Evolutionary conservation across 495 filamentous ascomycete species (phyloP), one percentile per base, ranked within the genome.

Genomic region (Gamarada debralockiae): DNA sequence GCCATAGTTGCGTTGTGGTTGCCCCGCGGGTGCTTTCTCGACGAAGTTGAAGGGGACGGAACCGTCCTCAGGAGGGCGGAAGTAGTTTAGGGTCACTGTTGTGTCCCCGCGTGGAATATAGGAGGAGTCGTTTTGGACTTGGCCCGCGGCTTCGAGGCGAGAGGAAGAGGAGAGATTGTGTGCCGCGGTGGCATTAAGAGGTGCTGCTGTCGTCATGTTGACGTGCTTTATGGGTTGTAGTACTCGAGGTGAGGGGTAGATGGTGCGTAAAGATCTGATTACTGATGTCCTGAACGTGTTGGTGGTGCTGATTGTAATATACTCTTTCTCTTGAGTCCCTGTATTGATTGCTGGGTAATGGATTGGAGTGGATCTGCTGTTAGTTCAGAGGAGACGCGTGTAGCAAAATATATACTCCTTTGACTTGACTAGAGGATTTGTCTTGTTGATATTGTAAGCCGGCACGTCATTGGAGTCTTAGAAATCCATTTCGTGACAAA

Each of bases 21-120:
- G 57, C 51, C 81, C 86, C 5, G 69, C 67, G 0, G 87, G 83
- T 9, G 79, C 79, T 3, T 61, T 42, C 54, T 86, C 82, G 65
- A 92, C 85, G 67, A 83, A 85, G 71, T 89, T 82, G 73, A 73
- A 85, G 14, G 88, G 87, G 2, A 53, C 61, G 17, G 77, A 72
- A 67, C 81, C 81, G 64, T 90, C 83, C 13, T 75, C 33, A 0
- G 90, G 86, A 0, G 80, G 73, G 1, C 42, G 23, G 67, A 83
- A 89, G 80, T 89, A 95, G 70, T 81, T 80, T 3, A 95, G 44
- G 73, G 31, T 65, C 22, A 84, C 74, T 17, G 69, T 74, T 33
- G 89, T 81, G 61, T 84, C 74, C 43, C 90, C 90, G 40, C 80
- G 75, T 25, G 86, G 87, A 55, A 87, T 65, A 20, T 38, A 61